Evolutionary conservation across 2,329 filamentous ascomycete genomes (phyloP).

Genomic region (Coniella vitis): DNA sequence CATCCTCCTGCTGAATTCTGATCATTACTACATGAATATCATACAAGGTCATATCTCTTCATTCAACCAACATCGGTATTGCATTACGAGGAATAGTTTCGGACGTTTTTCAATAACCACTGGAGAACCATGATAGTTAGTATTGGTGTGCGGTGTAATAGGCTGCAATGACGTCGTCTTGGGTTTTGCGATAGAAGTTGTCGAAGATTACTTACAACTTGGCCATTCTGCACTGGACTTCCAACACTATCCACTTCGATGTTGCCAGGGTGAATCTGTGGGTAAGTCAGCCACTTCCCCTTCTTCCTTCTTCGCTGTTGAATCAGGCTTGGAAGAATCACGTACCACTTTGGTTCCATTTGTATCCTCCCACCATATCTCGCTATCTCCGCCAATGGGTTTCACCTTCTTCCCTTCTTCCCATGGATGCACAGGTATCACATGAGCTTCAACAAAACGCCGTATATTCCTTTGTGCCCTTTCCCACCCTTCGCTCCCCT

Average conservation of each 20-base stretch:
- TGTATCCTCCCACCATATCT: slow-evolving; percentile 76
- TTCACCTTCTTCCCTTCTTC: slow-evolving; percentile 55
- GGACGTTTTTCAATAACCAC: slow-evolving; percentile 59
- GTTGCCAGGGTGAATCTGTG: slow-evolving; percentile 67
- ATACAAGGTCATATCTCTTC: neutral
- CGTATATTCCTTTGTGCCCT: slow-evolving; percentile 70
- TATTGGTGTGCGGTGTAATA: neutral
- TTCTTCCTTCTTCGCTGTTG: neutral
- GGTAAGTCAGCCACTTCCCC: neutral
- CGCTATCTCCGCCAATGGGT: slow-evolving; percentile 53
- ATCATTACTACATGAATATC: too few relatives aligned
- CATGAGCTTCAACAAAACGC: slow-evolving; percentile 79
- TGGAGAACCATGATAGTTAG: slow-evolving; percentile 21
- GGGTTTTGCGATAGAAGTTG: neutral
- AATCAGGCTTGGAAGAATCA: slow-evolving; percentile 12
- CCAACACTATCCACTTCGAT: slow-evolving; percentile 71
- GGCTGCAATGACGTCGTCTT: neutral
- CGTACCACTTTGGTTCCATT: slow-evolving; percentile 61
- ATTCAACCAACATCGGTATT: neutral
- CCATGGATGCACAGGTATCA: slow-evolving; percentile 74
- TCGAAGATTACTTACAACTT: slow-evolving; percentile 49
- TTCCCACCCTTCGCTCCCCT: slow-evolving; percentile 66
- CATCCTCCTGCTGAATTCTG: too few relatives aligned
- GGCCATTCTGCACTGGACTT: slow-evolving; percentile 75
- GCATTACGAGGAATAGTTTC: slow-evolving; percentile 33